phyloP scores from a whole-genome alignment of 768 basidiomycete genomes.

The Auricularia sp. region DNA sequence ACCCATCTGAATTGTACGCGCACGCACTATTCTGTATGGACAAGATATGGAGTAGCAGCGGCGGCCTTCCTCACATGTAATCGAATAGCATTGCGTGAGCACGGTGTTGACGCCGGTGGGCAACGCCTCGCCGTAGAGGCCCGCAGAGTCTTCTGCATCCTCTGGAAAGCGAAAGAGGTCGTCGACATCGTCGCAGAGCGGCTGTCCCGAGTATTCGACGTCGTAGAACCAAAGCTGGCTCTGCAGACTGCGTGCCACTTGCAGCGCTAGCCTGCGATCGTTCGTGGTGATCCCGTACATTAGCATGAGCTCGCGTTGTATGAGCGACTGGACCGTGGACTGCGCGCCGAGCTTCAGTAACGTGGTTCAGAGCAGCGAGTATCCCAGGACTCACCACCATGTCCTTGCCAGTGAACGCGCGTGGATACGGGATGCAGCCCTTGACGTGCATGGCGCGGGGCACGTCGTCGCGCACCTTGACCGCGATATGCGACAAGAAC shows the following conservation, averaged over 20 bases:
- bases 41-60: conserved; percentile 80
- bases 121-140: conserved; percentile 53
- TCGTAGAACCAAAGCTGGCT: conserved; percentile 93
- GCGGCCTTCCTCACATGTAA: conserved; percentile 70
- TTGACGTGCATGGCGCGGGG: conserved; percentile 82
- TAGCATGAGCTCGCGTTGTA: conserved; percentile 73
- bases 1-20: background rate
- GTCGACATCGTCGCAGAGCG: conserved; percentile 78
- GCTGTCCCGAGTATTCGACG: conserved; percentile 85
- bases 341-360: conserved; percentile 19
- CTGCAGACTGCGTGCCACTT: conserved; percentile 84
- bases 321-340: conserved; percentile 83
- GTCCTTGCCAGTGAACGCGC: conserved; percentile 90
- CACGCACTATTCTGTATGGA: conserved; percentile 14
- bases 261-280: conserved; percentile 74
- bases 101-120: conserved; percentile 87
- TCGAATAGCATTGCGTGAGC: conserved; percentile 83
- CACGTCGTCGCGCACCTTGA: conserved; percentile 83
- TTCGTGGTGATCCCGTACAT: conserved; percentile 64
- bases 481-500: conserved; percentile 78
- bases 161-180: conserved; percentile 78
- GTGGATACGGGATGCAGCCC: conserved; percentile 83
- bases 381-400: conserved; percentile 58
- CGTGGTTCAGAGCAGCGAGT: background rate
- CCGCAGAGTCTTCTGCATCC: conserved; percentile 62